Evolutionary conservation across 78 protist genomes (phyloP).

Genomic region (Polysphondylium violaceum): DNA sequence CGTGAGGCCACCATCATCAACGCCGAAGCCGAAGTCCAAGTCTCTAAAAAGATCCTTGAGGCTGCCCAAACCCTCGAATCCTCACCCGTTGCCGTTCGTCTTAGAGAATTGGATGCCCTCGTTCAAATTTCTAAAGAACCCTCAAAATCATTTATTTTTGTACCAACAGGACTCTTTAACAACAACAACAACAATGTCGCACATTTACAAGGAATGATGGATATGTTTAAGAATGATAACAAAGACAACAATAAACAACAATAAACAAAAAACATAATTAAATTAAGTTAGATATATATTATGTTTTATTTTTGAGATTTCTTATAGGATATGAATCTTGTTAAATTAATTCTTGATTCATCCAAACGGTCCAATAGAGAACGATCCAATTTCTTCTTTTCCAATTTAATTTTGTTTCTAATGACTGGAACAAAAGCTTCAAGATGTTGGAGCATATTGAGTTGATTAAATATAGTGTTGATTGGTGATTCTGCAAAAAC

Average conservation of each 20-base stretch:
- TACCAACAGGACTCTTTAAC: constrained; percentile 25
- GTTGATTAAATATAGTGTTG: constrained; percentile 19
- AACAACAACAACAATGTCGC: too few relatives aligned
- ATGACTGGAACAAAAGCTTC: constrained; percentile 49
- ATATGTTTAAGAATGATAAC: too few relatives aligned
- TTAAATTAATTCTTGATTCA: constrained; percentile 76
- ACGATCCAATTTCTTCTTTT: constrained; percentile 70
- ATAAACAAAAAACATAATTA: too few relatives aligned
- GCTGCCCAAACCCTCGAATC: constrained; percentile 43
- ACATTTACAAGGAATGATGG: too few relatives aligned
- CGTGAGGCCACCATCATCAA: constrained; percentile 32
- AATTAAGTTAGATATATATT: too few relatives aligned
- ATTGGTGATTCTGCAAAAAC: constrained; percentile 70
- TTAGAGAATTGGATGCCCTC: constrained; percentile 28
- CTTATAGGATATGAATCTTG: constrained; percentile 60
- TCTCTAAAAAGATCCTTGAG: constrained; percentile 3
- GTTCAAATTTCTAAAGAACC: constrained; percentile 63
- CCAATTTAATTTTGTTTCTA: constrained; percentile 60
- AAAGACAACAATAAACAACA: too few relatives aligned
- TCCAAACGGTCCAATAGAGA: constrained; percentile 63
- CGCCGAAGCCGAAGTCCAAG: constrained; percentile 33
- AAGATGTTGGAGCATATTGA: constrained; percentile 11
- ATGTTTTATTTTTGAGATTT: constrained; percentile 62
- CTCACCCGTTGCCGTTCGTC: constrained; percentile 37
- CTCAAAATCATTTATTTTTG: constrained; percentile 16